phyloP scores from a whole-genome alignment of 495 filamentous ascomycete genomes.

The Lasiosphaeria miniovina region DNA sequence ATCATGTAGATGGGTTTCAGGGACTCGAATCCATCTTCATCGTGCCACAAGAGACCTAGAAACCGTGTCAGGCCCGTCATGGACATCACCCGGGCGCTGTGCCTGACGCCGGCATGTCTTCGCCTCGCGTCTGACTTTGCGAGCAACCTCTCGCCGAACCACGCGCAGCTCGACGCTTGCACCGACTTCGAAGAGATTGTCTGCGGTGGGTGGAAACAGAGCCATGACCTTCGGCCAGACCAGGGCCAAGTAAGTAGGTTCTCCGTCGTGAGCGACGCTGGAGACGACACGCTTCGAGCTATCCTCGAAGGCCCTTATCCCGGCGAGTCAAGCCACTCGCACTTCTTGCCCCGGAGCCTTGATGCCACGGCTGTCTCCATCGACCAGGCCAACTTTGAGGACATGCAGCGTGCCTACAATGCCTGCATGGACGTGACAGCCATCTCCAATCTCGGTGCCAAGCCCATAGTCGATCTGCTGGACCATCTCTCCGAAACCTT shows the following conservation, averaged over 20 bases:
- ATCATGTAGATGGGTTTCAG: background rate
- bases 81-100: conserved; percentile 28
- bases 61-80: background rate
- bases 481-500: conserved; percentile 17
- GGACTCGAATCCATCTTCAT: background rate
- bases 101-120: conserved; percentile 62
- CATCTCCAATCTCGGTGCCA: conserved; percentile 51
- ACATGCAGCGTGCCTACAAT: conserved; percentile 59
- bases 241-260: conserved; percentile 59
- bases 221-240: conserved; percentile 65
- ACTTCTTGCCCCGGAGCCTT: conserved; percentile 43
- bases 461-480: conserved; percentile 52
- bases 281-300: conserved; percentile 57
- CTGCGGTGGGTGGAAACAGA: conserved; percentile 64
- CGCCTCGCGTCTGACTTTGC: conserved; percentile 67
- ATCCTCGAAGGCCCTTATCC: conserved; percentile 60
- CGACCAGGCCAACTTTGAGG: conserved; percentile 64
- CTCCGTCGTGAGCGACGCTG: conserved; percentile 58
- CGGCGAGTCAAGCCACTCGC: conserved; percentile 44
- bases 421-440: conserved; percentile 61
- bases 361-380: conserved; percentile 16
- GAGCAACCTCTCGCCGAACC: conserved; percentile 62
- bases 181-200: conserved; percentile 65
- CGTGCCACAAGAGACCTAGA: too few relatives aligned
- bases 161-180: conserved; percentile 63